Evolutionary conservation across 495 filamentous ascomycete species (phyloP).

Genomic region (Aspergillus avenaceus): DNA sequence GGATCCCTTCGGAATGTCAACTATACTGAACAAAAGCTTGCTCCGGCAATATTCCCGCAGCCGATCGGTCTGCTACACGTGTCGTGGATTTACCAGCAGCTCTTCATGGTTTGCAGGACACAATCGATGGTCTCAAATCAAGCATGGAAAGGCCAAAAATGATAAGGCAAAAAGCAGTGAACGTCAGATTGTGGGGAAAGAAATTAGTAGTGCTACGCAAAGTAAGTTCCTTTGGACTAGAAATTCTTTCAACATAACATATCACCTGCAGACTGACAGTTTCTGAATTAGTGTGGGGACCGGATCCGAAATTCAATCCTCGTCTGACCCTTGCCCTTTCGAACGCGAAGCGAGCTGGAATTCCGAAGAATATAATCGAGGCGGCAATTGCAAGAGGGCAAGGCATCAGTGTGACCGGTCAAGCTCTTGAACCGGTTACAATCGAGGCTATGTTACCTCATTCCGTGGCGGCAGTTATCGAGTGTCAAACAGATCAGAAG

Average conservation of each 20-base stretch:
- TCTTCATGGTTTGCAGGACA: constrained; percentile 60
- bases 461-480: constrained; percentile 74
- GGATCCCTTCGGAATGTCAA: constrained; percentile 3
- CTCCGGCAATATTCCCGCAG: constrained; percentile 6
- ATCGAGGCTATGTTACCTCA: constrained; percentile 81
- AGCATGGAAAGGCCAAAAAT: constrained; percentile 83
- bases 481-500: constrained; percentile 80
- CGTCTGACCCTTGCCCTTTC: constrained; percentile 67
- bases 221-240: too few species aligned
- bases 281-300: constrained; percentile 50
- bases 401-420: constrained; percentile 68
- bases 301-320: constrained; percentile 68
- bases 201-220: constrained; percentile 52
- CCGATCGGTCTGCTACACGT: constrained; percentile 13
- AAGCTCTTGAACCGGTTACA: constrained; percentile 65
- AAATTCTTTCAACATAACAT: not conserved
- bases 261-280: not conserved
- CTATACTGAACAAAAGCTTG: constrained; percentile 14
- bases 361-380: constrained; percentile 82
- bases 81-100: constrained; percentile 49
- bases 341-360: constrained; percentile 77
- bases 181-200: constrained; percentile 45
- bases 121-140: constrained; percentile 92
- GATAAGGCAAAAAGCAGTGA: constrained; percentile 57
- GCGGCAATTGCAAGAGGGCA: constrained; percentile 81